phyloP scores from a whole-genome alignment of 148 eudicot species.

The Cornus suecica region DNA sequence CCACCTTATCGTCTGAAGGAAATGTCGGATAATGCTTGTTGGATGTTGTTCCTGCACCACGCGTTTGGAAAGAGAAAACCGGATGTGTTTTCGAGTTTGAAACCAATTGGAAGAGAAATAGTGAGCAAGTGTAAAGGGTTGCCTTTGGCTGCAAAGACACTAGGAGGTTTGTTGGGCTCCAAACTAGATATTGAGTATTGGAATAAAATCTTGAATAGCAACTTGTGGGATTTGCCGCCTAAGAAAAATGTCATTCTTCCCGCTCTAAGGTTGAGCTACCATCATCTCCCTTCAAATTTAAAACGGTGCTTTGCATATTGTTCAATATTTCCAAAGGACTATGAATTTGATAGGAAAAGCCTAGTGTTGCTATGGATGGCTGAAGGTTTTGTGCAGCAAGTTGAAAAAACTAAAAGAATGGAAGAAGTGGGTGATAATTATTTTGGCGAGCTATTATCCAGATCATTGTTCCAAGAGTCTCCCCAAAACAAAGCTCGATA shows the following conservation, averaged over 20 bases:
- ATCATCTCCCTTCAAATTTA: conserved; percentile 26
- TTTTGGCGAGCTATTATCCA: conserved; percentile 22
- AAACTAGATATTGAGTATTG: conserved; percentile 13
- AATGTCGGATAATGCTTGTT: conserved; percentile 25
- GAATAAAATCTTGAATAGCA: conserved; percentile 19
- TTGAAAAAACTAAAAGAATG: not conserved
- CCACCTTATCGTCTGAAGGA: conserved; percentile 12
- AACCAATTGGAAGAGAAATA: conserved; percentile 16
- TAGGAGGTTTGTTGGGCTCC: conserved; percentile 17
- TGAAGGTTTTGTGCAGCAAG: conserved; percentile 21
- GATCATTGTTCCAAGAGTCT: conserved; percentile 17
- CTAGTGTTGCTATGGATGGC: conserved; percentile 36
- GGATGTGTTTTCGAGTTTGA: conserved; percentile 4
- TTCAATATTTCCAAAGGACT: conserved; percentile 29
- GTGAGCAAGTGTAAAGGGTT: conserved; percentile 29
- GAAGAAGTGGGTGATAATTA: conserved; percentile 22
- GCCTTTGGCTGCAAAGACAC: conserved; percentile 26
- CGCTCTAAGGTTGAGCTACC: conserved; percentile 28
- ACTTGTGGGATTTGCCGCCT: conserved; percentile 21
- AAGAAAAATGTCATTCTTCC: conserved; percentile 18
- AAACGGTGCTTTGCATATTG: conserved; percentile 39
- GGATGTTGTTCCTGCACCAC: conserved; percentile 15
- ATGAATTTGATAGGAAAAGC: conserved; percentile 19
- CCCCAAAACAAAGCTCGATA: not conserved
- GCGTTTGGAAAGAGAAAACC: conserved; percentile 12